Evolutionary conservation across 306 rosid species (phyloP), one percentile per base, ranked within the genome.

Genomic region (Betula pendula): DNA sequence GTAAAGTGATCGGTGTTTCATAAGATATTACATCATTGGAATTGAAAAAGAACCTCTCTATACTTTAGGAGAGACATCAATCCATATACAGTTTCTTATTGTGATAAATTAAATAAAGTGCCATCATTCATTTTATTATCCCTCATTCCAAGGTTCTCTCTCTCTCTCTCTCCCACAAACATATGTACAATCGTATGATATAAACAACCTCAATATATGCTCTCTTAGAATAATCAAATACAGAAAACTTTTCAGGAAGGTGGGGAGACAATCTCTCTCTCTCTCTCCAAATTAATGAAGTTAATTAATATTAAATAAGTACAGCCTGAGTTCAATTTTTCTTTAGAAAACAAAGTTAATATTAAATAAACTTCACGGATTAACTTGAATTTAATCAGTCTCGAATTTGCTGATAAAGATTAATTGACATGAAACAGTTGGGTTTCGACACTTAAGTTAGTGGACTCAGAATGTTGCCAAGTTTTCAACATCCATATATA

Each of bases 111-210:
- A 71, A 79, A 50, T 63, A 79, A 43, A 22, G 48, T n/a, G 27
- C 13, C 68, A 53, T 43, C 25, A 40, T 49, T 79, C 40, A 47
- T 11, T 59, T 69, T 74, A 27, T 68, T 63, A 33, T 79, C 74
- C 83, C 82, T 75, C 86, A 75, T 83, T 83, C 83, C 86, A 71
- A 83, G 31, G 83, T 19, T 40, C 0, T 47, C 50, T 29, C 24
- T 24, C 45, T 19, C 14, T 9, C 3, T 47, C 31, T 73, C 1
- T n/a, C n/a, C n/a, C n/a, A n/a, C n/a, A n/a, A n/a, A n/a, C n/a
- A n/a, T n/a, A n/a, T n/a, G n/a, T n/a, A n/a, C n/a, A n/a, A n/a
- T n/a, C n/a, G n/a, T n/a, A n/a, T n/a, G n/a, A n/a, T n/a, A n/a
- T n/a, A n/a, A n/a, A n/a, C n/a, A n/a, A n/a, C n/a, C n/a, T n/a